A percentile compares a stretch with the other conserved stretches of the same genome.
phyloP scores from a whole-genome alignment of 2,329 filamentous ascomycete genomes.

The Podosphaera xanthii region DNA sequence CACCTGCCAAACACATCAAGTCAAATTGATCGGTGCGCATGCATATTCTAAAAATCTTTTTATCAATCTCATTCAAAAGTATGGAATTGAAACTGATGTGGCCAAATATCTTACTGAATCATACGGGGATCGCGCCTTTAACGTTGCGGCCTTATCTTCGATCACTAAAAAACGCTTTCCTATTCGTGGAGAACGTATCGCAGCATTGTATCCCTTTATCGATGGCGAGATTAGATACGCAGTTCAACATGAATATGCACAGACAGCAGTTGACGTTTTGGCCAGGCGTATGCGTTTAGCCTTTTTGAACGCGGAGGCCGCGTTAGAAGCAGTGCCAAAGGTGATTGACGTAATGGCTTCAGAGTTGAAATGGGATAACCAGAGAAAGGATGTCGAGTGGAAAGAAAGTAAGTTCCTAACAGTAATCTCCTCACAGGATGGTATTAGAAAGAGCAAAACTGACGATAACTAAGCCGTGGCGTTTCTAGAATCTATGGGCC shows the following conservation, averaged over 20 bases:
- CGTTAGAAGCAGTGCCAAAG: slow-evolving; percentile 60
- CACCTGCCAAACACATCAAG: slow-evolving; percentile 60
- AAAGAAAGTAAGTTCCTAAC: slow-evolving; percentile 33
- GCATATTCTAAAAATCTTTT: slow-evolving; percentile 79
- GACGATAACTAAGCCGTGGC: slow-evolving; percentile 22
- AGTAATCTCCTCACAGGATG: not conserved
- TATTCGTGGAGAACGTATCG: slow-evolving; percentile 59
- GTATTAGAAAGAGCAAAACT: slow-evolving; percentile 1
- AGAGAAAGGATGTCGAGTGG: slow-evolving; percentile 61
- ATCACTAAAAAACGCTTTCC: slow-evolving; percentile 64
- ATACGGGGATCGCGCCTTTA: slow-evolving; percentile 86
- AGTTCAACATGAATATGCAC: slow-evolving; percentile 71
- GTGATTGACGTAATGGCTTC: slow-evolving; percentile 78
- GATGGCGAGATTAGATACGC: slow-evolving; percentile 84
- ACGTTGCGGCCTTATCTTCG: slow-evolving; percentile 57
- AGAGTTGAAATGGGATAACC: slow-evolving; percentile 56
- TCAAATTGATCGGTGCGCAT: slow-evolving; percentile 63
- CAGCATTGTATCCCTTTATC: slow-evolving; percentile 65
- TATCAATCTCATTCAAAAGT: slow-evolving; percentile 88
- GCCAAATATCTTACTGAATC: slow-evolving; percentile 70
- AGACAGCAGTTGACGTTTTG: slow-evolving; percentile 73
- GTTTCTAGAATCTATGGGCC: slow-evolving; percentile 41
- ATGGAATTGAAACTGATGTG: slow-evolving; percentile 75
- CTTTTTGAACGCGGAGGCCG: slow-evolving; percentile 80
- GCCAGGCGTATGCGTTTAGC: slow-evolving; percentile 66